These are phyloP conservation scores for Fraxinus xanthoxyloides DNA, from an alignment of 305 asterid species.

Conservation along the genomic window DNA sequence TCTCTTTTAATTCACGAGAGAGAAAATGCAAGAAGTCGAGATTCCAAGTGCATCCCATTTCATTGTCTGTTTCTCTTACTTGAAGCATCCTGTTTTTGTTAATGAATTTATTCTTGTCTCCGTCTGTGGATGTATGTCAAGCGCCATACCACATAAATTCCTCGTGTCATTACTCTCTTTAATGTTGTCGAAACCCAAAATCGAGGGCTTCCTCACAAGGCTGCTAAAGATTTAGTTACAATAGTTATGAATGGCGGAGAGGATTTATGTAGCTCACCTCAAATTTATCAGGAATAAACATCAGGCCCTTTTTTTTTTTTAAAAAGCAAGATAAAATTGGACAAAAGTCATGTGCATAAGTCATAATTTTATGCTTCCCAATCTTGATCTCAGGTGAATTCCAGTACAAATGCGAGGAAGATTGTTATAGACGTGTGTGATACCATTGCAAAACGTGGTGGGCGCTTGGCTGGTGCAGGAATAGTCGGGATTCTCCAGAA, in stretches of 20 bases:
- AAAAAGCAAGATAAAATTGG: neutral
- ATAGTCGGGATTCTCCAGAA: slow-evolving; percentile 71
- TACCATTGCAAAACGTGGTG: slow-evolving; percentile 64
- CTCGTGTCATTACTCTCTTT: neutral
- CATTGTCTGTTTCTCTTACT: neutral
- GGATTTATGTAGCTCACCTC: neutral
- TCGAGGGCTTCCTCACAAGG: neutral
- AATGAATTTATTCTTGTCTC: neutral
- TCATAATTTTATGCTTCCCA: neutral
- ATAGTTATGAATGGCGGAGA: neutral
- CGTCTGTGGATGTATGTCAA: neutral
- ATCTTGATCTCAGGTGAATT: slow-evolving; percentile 35
- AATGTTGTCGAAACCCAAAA: neutral
- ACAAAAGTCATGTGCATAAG: neutral
- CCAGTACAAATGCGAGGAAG: slow-evolving; percentile 41
- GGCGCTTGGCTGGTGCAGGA: slow-evolving; percentile 78
- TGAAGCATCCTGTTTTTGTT: neutral
- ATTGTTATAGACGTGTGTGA: slow-evolving; percentile 54
- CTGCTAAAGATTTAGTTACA: neutral
- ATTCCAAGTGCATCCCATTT: neutral
- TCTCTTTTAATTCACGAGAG: neutral
- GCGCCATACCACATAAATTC: neutral
- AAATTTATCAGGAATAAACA: neutral
- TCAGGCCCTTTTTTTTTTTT: neutral
- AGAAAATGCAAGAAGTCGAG: neutral